Conservation (phyloP, 139 green algal genomes). For the Tetradesmus obliquus region DNA sequence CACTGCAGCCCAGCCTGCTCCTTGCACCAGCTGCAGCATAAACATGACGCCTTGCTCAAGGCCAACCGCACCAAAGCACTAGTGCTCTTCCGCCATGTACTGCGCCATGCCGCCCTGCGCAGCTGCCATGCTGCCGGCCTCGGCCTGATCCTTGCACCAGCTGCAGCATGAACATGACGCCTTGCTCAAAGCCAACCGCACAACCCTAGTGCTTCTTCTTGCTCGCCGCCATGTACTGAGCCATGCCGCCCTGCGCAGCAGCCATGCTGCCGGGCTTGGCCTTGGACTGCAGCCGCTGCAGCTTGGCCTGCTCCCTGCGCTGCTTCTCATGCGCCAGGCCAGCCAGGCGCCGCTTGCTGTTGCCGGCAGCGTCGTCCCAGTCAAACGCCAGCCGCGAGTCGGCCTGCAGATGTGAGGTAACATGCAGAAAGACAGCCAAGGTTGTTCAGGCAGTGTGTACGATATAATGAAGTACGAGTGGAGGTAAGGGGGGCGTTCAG, state of each 20-base stretch:
- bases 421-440: background rate
- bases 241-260: too few relatives aligned
- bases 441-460: too few relatives aligned
- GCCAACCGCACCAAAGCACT: too few relatives aligned
- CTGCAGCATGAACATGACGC: too few relatives aligned
- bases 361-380: slow-evolving; percentile 80
- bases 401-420: slow-evolving; percentile 17
- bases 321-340: slow-evolving; percentile 76
- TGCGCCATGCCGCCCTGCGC: too few relatives aligned
- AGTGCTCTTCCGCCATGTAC: too few relatives aligned
- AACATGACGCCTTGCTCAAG: too few relatives aligned
- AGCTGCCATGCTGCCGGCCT: too few relatives aligned
- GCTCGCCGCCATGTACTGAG: background rate
- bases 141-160: too few relatives aligned
- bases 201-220: background rate
- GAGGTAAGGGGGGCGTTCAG: background rate
- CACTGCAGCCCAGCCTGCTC: slow-evolving; percentile 51
- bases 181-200: too few relatives aligned
- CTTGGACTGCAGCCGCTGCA: background rate
- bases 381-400: slow-evolving; percentile 75
- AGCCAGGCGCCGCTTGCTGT: slow-evolving; percentile 70
- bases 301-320: slow-evolving; percentile 61
- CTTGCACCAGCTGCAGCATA: slow-evolving; percentile 40
- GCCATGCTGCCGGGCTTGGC: background rate
- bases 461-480: too few relatives aligned